Conservation (phyloP, 2,329 filamentous ascomycete species). For the Annulohypoxylon truncatum region DNA sequence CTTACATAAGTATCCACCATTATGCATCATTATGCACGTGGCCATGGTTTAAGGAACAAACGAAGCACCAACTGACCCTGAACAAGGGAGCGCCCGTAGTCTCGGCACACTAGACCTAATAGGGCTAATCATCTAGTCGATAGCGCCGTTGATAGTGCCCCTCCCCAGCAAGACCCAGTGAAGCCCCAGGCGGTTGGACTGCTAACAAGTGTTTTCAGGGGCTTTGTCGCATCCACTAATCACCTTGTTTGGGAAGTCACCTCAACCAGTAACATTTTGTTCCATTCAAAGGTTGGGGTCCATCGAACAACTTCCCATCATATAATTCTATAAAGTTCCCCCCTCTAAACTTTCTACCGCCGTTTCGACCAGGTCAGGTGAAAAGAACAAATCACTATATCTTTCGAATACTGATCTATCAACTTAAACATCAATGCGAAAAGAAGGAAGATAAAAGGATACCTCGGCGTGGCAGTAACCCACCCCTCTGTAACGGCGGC, state of each 20-base stretch:
- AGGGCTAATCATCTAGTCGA: constrained; percentile 21
- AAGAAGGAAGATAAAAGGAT: not conserved
- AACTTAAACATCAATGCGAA: constrained; percentile 4
- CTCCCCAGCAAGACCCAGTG: constrained; percentile 11
- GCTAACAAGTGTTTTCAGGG: constrained; percentile 40
- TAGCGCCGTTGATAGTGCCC: constrained; percentile 33
- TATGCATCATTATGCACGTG: constrained; percentile 28
- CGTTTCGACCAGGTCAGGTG: constrained; percentile 21
- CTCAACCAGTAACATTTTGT: constrained; percentile 41
- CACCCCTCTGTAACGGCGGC: constrained; percentile 23
- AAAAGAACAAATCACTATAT: constrained; percentile 1
- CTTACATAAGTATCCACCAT: constrained; percentile 11
- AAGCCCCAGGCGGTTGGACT: constrained; percentile 18
- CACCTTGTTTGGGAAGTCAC: constrained; percentile 37
- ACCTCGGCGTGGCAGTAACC: constrained; percentile 15
- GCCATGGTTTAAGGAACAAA: constrained; percentile 22
- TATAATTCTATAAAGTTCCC: constrained; percentile 39
- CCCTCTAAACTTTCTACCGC: constrained; percentile 22
- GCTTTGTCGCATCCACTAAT: constrained; percentile 40
- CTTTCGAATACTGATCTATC: not conserved
- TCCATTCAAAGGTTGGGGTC: constrained; percentile 37
- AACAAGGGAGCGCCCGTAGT: constrained; percentile 33
- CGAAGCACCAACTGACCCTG: constrained; percentile 23
- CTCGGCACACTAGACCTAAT: constrained; percentile 30
- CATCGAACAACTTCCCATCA: constrained; percentile 39